Base-by-base conservation (phyloP, 495 filamentous ascomycete genomes). In the Xylaria sp. region DNA sequence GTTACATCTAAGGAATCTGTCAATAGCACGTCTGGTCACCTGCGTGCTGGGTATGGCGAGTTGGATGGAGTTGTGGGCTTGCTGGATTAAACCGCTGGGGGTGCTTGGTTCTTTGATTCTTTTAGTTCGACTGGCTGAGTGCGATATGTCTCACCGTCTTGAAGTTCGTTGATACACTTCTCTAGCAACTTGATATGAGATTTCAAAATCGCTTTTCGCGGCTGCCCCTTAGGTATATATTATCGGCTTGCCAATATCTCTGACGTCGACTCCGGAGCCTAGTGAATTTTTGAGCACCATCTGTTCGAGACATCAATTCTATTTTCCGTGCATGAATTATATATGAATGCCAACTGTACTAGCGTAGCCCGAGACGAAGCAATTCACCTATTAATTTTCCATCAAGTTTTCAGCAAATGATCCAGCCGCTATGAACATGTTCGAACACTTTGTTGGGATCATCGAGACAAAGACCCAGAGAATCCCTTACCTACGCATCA, bases 141-240 rank as follows among this genome's bases (percentile, higher is more conserved):
- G 21, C n/a, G 48, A 26, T 6, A 24, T 26, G n/a, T 52, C 48
- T 52, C n/a, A 5, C 9, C 44, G 19, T 8, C 19, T n/a, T 48
- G 17, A 8, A 52, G 48, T 7, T 52, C 48, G 1, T 5, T n/a
- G 19, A 52, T 0, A 11, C 48, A n/a, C 8, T 52, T 5, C 48
- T 52, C 48, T 0, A 52, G 21, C n/a, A n/a, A 52, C 48, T 52
- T 17, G 53, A 57, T 33, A 17, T 26, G 53, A 19, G 53, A 57
- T 19, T 33, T 61, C n/a, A 61, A 15, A 21, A 61, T 41, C 14
- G 33, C 15, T 5, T 61, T 19, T n/a, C 35, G 21, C 19, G 59
- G 26, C 37, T 62, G 59, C 14, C 37, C 59, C 37, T 63, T 40
- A n/a, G n/a, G n/a, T n/a, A n/a, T n/a, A n/a, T n/a, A n/a, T n/a